phyloP scores from a whole-genome alignment of 106 monocot genomes.

The Dendrobium chrysotoxum region DNA sequence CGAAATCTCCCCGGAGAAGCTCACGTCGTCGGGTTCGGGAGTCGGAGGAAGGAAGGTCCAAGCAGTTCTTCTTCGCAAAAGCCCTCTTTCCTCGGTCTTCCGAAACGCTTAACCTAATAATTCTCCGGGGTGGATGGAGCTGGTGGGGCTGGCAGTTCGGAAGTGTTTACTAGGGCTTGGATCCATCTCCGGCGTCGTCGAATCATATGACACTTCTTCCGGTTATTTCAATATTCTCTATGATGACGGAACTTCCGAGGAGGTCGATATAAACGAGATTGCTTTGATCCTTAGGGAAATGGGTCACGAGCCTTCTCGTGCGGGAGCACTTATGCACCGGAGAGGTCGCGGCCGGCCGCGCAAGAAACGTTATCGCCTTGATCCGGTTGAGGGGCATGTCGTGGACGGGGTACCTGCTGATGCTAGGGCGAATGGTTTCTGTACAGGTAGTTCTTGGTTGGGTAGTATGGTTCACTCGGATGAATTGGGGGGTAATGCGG shows the following conservation, averaged over 20 bases:
- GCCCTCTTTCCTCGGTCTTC: slow-evolving; percentile 1
- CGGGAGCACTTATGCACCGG: neutral
- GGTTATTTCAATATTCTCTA: slow-evolving; percentile 43
- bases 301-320: slow-evolving; percentile 7
- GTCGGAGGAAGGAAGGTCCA: neutral
- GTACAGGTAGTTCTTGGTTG: neutral
- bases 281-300: slow-evolving; percentile 30
- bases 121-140: slow-evolving; percentile 25
- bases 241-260: slow-evolving; percentile 60
- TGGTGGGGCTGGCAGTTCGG: slow-evolving; percentile 44
- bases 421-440: neutral
- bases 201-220: slow-evolving; percentile 37
- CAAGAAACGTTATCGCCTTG: slow-evolving; percentile 20
- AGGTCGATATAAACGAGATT: slow-evolving; percentile 43
- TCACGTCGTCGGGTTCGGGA: neutral
- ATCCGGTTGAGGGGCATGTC: neutral
- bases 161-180: slow-evolving; percentile 49
- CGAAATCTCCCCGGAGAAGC: neutral
- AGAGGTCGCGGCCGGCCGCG: slow-evolving; percentile 13
- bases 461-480: neutral
- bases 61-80: slow-evolving; percentile 1
- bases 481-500: slow-evolving; percentile 8
- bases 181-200: slow-evolving; percentile 40
- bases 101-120: neutral
- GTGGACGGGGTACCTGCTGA: neutral